These are phyloP conservation scores for Cercospora nicotianae DNA, from an alignment of 2,329 filamentous ascomycete species.

Conservation along the genomic window DNA sequence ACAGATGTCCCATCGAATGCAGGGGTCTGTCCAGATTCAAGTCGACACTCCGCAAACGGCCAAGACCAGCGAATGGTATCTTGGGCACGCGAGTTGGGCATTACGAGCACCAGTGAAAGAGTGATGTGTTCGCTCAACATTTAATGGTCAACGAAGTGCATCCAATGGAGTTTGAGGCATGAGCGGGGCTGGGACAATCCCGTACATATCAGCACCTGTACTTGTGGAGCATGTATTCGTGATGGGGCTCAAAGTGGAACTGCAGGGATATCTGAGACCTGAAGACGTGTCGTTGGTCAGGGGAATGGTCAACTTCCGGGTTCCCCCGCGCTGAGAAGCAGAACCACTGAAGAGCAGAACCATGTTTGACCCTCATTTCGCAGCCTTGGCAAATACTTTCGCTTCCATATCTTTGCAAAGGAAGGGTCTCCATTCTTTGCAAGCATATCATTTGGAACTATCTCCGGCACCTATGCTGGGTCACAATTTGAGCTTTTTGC, in stretches of 20 bases:
- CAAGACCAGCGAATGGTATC: background rate
- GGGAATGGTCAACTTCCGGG: background rate
- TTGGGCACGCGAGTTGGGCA: background rate
- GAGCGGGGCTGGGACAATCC: background rate
- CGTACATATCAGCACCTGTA: background rate
- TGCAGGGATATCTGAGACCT: background rate
- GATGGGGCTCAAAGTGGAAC: background rate
- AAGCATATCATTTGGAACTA: background rate
- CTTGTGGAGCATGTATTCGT: background rate
- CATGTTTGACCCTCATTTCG: background rate
- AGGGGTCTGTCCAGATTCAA: background rate
- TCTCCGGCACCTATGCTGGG: background rate
- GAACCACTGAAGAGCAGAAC: background rate
- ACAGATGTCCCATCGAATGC: background rate
- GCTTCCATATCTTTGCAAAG: background rate
- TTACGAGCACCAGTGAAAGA: background rate
- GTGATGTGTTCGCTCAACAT: background rate
- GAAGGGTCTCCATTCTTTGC: background rate
- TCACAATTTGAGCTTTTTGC: background rate
- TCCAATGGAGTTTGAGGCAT: background rate
- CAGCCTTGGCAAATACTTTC: background rate
- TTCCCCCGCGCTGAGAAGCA: background rate
- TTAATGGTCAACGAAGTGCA: background rate
- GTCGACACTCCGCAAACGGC: background rate
- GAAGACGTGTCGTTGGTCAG: background rate